Base-by-base conservation (phyloP, 345 rosid species). In the Populus tremula region DNA sequence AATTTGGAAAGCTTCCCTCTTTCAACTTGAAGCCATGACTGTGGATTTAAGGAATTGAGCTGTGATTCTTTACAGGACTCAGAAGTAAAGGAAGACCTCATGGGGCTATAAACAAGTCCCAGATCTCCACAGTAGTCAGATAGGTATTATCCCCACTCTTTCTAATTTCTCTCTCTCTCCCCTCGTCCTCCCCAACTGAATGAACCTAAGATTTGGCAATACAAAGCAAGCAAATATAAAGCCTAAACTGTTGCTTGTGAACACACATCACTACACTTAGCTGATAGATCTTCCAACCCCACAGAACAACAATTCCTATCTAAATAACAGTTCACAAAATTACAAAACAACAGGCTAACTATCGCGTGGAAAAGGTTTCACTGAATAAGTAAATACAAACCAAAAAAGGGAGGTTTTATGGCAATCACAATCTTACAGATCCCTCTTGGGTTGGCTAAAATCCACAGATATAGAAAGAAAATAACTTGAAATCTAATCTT, bases 1-100 rank as follows among this genome's bases (percentile, higher is more conserved):
- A 86, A 66, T 77, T 91, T 91, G 59, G 89, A 80, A 71, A 87
- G 87, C 81, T 94, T 96, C 83, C 98, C 99, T 84, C 98, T 90
- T 82, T 96, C 99, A 78, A 93, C 98, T 86, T 96, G 99, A 75
- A 93, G 99, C 99, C 99, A 96, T 71, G 98, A 92, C 87, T 96
- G 98, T 6, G 97, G 98, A 91, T 96, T 96, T 62, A 92, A 81
- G 1, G 91, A 89, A 89, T 89, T 79, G 82, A 89, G 88, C 80
- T 91, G 94, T 69, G 93, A 80, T 69, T 94, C 98, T 89, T 93
- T 96, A 87, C 89, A 94, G 36, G 95, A 86, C 73, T 93, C 97
- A 69, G 97, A 87, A 7, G 94, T 91, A 76, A 88, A 88, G 82
- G 91, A 90, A 43, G 91, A 86, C 92, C 90, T 91, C 99, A 93